Percentiles rank a stretch among this genome's conserved stretches.
Evolutionary conservation across 495 filamentous ascomycete genomes (phyloP).

Genomic region (Evernia prunastri): DNA sequence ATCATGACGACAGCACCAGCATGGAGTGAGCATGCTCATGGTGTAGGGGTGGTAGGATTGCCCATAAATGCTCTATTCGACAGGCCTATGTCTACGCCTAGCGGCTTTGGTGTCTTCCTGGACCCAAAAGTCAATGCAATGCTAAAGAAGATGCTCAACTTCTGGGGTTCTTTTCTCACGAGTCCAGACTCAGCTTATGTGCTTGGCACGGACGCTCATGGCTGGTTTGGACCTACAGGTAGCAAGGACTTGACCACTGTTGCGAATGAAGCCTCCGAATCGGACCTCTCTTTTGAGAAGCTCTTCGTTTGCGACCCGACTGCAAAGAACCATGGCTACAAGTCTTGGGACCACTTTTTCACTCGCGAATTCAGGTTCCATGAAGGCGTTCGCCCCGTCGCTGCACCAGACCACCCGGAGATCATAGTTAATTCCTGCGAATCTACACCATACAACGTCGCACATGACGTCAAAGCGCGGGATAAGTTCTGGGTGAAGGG

Average conservation of each 20-base stretch:
- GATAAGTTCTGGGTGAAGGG: constrained; percentile 64
- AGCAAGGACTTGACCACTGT: too few species aligned
- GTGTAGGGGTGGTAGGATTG: neutral
- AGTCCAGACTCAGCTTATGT: neutral
- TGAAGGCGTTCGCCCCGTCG: constrained; percentile 50
- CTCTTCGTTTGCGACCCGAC: constrained; percentile 43
- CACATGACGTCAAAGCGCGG: constrained; percentile 31
- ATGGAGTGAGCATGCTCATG: neutral
- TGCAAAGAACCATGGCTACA: constrained; percentile 48
- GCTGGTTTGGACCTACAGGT: neutral
- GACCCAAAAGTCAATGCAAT: neutral
- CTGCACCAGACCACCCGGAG: constrained; percentile 28
- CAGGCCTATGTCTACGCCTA: neutral
- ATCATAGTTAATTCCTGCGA: constrained; percentile 60
- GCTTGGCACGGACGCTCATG: neutral
- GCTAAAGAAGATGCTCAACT: neutral
- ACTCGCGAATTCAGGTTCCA: constrained; percentile 47
- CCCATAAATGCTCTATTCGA: neutral
- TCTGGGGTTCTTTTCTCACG: neutral
- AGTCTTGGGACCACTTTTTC: constrained; percentile 75
- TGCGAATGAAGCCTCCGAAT: too few species aligned
- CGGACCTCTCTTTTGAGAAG: constrained; percentile 38
- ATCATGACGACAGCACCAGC: too few species aligned
- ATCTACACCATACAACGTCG: constrained; percentile 35
- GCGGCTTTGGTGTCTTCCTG: neutral